Base-by-base conservation (phyloP, 176 grass and related monocot species). In the Calamus simplicifolius region DNA sequence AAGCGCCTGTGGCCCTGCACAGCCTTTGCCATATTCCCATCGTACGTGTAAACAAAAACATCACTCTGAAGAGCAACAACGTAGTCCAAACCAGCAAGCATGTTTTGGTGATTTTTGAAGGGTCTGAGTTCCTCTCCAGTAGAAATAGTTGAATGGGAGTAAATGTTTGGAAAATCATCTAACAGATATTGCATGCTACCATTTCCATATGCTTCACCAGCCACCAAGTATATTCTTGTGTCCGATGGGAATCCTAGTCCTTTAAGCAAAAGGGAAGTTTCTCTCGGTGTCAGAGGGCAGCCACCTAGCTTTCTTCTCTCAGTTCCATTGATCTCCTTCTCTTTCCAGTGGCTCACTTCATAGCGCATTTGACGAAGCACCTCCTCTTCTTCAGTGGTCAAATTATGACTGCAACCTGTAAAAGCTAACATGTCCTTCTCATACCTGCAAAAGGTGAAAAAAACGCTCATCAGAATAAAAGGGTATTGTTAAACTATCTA, bases 401-500 rank as follows among this genome's bases (percentile, higher is more conserved):
- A 75, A 69, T 67, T 82, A 58, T 91, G 79, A 64, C 75, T 80
- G 55, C 93, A 97, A 62, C 93, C 93, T 53, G 93, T 97, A 84
- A 97, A 97, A 61, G 93, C 87, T 71, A 97, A 73, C 93, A 97
- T 97, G 61, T 97, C 93, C 69, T 97, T 97, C 58, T 97, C 93
- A 64, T 92, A 97, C 66, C 93, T 97, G 81, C 49, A 79, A 62
- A 55, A 30, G 18, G 28, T 27, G 23, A n/a, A 48, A 54, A 27
- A 26, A 3, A 62, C 18, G 18, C 28, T 18, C 25, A 62, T 72
- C n/a, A 15, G 25, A 51, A 31, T 35, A 25, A 14, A 8, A 53
- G 19, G 21, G 50, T 18, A 56, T 2, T 13, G 18, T 35, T 19
- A 28, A 6, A 35, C 6, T 25, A 15, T 28, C 27, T 17, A n/a